A percentile compares a stretch with the other conserved stretches of the same genome.
These are phyloP conservation scores for Apostasia ramifera DNA, from an alignment of 106 monocot genomes.

Conservation along the genomic window DNA sequence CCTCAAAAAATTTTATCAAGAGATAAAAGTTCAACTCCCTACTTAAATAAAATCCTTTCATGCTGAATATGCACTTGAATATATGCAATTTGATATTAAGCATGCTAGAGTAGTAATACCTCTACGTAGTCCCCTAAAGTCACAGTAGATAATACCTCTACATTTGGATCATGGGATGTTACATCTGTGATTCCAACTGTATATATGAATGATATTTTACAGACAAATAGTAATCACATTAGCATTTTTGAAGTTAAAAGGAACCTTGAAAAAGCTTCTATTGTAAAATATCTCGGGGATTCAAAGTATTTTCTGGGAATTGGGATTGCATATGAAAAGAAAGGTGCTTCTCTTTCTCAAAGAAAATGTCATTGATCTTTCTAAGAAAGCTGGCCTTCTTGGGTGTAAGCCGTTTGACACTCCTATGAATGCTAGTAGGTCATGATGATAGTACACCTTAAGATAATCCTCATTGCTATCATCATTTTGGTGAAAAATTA, in stretches of 20 bases:
- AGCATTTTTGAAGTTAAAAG: not conserved
- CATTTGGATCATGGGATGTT: too few species aligned
- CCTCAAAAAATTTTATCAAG: too few species aligned
- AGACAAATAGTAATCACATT: not conserved
- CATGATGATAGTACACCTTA: not conserved
- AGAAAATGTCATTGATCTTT: not conserved
- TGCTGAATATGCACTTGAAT: too few species aligned
- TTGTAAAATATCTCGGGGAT: not conserved
- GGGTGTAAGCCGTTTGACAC: not conserved
- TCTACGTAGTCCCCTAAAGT: too few species aligned
- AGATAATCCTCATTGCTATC: not conserved
- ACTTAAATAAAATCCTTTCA: too few species aligned
- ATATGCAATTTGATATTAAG: too few species aligned
- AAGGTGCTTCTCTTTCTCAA: not conserved
- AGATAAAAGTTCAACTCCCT: too few species aligned
- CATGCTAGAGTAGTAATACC: too few species aligned
- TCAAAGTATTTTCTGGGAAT: not conserved
- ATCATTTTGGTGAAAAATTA: not conserved
- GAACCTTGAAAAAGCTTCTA: not conserved
- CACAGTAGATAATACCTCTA: too few species aligned
- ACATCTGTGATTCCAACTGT: too few species aligned
- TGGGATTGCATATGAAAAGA: not conserved
- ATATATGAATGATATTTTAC: too few species aligned
- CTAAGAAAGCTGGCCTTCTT: not conserved
- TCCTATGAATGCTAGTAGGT: not conserved